Conservation (phyloP, 106 monocot species). For the Posidonia australis region DNA sequence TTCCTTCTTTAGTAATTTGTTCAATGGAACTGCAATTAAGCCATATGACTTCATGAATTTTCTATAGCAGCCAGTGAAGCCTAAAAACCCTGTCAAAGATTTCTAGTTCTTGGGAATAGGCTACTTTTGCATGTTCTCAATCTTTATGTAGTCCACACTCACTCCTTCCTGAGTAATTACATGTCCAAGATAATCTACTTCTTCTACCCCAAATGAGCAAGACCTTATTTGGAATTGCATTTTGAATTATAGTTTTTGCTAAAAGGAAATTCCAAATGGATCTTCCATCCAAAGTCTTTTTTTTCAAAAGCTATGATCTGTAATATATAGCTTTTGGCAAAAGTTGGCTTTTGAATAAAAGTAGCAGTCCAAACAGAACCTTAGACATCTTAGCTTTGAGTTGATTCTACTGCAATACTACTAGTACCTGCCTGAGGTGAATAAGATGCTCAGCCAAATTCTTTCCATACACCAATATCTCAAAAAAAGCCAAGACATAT, state of each 20-base stretch:
- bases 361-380: not conserved
- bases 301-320: no score
- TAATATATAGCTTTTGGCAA: no score
- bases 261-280: no score
- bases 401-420: no score
- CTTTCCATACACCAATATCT: not conserved
- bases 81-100: not conserved
- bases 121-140: not conserved
- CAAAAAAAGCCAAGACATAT: not conserved
- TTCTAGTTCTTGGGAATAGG: not conserved
- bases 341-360: no score
- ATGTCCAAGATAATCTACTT: not conserved
- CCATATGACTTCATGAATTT: not conserved
- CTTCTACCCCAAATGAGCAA: no score
- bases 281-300: no score
- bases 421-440: not conserved
- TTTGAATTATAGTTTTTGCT: no score
- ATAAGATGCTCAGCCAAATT: not conserved
- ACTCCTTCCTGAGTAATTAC: not conserved
- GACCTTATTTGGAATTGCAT: no score
- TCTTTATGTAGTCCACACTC: not conserved
- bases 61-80: not conserved
- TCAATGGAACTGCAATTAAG: not conserved
- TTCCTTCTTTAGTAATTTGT: not conserved
- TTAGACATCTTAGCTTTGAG: not conserved